Conservation (phyloP, 352 stramenopile species). For the Globisporangium polare region DNA sequence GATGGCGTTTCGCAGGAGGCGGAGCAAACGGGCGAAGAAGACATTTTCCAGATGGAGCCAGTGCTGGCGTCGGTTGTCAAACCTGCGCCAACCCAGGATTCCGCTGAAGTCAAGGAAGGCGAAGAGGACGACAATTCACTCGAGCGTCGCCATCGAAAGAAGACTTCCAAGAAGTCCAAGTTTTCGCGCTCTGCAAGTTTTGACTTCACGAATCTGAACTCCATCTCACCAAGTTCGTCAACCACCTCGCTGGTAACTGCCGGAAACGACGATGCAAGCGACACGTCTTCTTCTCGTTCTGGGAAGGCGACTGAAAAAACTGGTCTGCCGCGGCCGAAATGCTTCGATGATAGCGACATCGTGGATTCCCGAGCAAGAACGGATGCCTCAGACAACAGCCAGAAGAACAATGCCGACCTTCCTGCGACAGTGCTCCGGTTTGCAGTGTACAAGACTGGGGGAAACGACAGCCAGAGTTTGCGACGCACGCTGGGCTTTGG, state of each 20-base stretch:
- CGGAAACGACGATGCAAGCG: slow-evolving; percentile 1
- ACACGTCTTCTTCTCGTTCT: background rate
- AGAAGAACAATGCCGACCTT: slow-evolving; percentile 34
- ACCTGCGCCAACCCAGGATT: slow-evolving; percentile 4
- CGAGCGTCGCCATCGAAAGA: slow-evolving; percentile 7
- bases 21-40: slow-evolving; percentile 20
- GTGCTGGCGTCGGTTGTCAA: slow-evolving; percentile 8
- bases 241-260: slow-evolving; percentile 9
- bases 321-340: slow-evolving; percentile 32
- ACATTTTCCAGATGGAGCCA: slow-evolving; percentile 15
- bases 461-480: slow-evolving; percentile 51
- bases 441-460: slow-evolving; percentile 67
- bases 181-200: slow-evolving; percentile 72
- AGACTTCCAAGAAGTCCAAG: slow-evolving; percentile 39
- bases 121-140: background rate
- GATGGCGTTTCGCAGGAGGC: slow-evolving; percentile 21
- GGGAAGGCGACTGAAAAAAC: background rate
- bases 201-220: slow-evolving; percentile 56
- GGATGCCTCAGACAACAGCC: slow-evolving; percentile 24
- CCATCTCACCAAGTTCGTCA: slow-evolving; percentile 12
- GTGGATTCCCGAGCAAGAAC: slow-evolving; percentile 42
- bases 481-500: slow-evolving; percentile 63
- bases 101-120: background rate
- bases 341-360: slow-evolving; percentile 83
- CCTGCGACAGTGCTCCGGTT: slow-evolving; percentile 69